Evolutionary conservation across 306 rosid genomes (phyloP), one percentile per base, ranked within the genome.

Genomic region (Hippophae rhamnoides): DNA sequence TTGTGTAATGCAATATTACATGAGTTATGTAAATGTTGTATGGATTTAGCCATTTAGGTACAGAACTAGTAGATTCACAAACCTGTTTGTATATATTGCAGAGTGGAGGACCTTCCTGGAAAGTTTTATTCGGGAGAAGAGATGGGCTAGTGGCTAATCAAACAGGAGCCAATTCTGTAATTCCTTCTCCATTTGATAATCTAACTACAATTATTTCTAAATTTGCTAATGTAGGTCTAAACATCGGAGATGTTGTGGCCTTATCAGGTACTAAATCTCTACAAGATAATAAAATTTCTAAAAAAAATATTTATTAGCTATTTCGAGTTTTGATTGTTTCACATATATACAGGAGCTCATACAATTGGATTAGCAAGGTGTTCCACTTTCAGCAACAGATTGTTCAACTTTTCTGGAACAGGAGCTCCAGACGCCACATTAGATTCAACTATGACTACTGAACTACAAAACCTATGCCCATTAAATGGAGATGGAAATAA

Each of bases 61-160:
- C 38, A 2, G 38, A 31, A 31, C 38, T 31, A 2, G 38, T 31
- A 31, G 3, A 31, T 31, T 31, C 38, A 31, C 38, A 31, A 31
- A 31, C 38, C 38, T 18, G 5, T 31, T 3, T 31, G 38, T 31
- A 27, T 5, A n/a, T 13, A 6, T 71, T 69, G 63, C 57, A 89
- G 97, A 86, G 92, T 62, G 95, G 95, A 64, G 97, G 97, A 54
- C 88, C 79, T 5, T 47, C 63, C 38, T 89, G 95, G 97, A 79
- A 9, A 56, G 92, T 89, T 64, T 42, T 57, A 13, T 56, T 83
- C 26, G 97, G 97, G 52, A 63, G 97, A 76, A 79, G 97, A 67
- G 97, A 89, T 71, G 97, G 84, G 11, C 43, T 81, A 1, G 58
- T 79, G 62, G 76, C 95, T 44, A 89, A 83, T 9, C 76, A 69